Evolutionary conservation across 345 rosid genomes (phyloP), one percentile per base, ranked within the genome.

Genomic region (Fremontodendron californicum): DNA sequence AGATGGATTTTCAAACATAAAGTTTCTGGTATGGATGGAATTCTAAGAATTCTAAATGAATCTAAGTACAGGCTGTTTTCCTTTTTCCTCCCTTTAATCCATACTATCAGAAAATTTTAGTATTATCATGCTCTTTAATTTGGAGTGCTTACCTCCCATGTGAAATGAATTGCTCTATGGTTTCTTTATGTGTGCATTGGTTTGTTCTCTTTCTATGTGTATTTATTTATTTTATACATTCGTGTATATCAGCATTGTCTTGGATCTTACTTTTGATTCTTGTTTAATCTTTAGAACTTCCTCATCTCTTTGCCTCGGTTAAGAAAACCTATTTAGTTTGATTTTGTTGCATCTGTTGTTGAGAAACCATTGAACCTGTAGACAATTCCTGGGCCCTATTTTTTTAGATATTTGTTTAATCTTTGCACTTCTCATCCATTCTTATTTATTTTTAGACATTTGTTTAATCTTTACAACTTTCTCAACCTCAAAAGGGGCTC

Each of bases 1-100:
- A 77, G 91, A 93, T 87, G 97, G 99, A 43, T 89, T 82, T 83
- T 84, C 94, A 54, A 74, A 80, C 81, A 87, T 96, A 61, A 82
- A 87, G 51, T 94, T 93, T 81, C 78, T 91, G 97, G 97, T 93
- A 92, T 74, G 88, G 35, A 43, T 18, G 51, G 43, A 42, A 15
- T 63, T 49, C 43, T 72, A 64, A 64, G 43, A 74, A 25, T 74
- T 51, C 51, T n/a, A 69, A 31, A 4, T 51, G 6, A 18, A 60
- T 13, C 23, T 21, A 74, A 55, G 54, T 25, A 71, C 69, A 43
- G 40, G 21, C 19, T 54, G 15, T 27, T 48, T 52, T 48, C 9
- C 0, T 37, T 57, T 2, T 48, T 54, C 35, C 21, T 6, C 23
- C 45, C 45, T 35, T 18, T 12, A 63, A 33, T 0, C 11, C 6